A percentile compares a stretch with the other conserved stretches of the same genome.
These are phyloP conservation scores for Thraustochytrium striatum DNA, from an alignment of 352 stramenopile genomes.

Conservation along the genomic window DNA sequence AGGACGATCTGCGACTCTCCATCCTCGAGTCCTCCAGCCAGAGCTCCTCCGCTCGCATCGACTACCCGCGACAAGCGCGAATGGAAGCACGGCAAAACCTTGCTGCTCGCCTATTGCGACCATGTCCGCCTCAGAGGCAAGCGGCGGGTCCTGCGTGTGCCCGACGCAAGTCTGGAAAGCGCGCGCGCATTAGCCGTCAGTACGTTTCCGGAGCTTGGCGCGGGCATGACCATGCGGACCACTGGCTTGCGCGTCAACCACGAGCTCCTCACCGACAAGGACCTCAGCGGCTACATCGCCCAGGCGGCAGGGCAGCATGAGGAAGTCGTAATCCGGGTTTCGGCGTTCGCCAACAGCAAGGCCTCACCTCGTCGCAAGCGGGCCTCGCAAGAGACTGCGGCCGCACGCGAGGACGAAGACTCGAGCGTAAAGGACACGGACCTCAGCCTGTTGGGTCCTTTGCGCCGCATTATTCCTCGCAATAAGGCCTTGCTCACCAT, in stretches of 20 bases:
- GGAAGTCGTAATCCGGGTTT: background rate
- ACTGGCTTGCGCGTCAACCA: background rate
- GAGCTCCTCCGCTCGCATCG: too few species aligned
- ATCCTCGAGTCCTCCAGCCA: too few species aligned
- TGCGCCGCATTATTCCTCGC: background rate
- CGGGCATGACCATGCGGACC: background rate
- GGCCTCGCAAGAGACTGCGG: background rate
- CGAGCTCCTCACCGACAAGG: background rate
- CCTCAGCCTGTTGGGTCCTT: background rate
- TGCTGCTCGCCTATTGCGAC: too few species aligned
- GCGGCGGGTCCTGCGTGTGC: too few species aligned
- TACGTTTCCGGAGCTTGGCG: too few species aligned
- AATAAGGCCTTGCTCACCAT: conserved; percentile 5
- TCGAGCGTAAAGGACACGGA: background rate
- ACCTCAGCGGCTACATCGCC: background rate
- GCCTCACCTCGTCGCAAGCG: background rate
- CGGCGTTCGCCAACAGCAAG: background rate
- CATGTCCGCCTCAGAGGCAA: too few species aligned
- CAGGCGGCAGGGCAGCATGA: background rate
- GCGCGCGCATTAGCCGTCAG: too few species aligned
- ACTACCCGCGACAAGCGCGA: too few species aligned
- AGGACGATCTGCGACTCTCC: too few species aligned
- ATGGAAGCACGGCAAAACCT: too few species aligned
- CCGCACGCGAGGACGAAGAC: background rate
- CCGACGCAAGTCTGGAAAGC: too few species aligned